Base-by-base conservation (phyloP, 202 grass and related monocot genomes). In the Saccharum hybrid region DNA sequence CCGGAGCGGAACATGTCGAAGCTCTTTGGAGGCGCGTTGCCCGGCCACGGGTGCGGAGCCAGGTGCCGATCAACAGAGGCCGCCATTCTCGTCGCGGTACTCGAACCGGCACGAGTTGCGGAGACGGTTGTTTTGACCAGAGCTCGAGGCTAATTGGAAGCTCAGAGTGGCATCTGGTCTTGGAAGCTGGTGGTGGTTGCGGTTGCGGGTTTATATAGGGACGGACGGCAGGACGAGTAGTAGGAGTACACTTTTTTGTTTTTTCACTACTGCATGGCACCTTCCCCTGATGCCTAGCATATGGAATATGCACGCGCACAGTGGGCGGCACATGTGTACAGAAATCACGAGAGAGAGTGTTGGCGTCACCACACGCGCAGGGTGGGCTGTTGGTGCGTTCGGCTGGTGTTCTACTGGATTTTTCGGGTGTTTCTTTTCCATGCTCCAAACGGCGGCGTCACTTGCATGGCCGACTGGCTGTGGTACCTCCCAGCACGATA, bases 41-140 rank as follows among this genome's bases (percentile, higher is more conserved):
- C 67, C 10, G 88, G 61, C 48, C 85, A 88, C 7, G 75, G 92
- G 56, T 89, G 68, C 1, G 71, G 23, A 0, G 74, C 30, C 21
- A 82, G 84, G 78, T 83, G 85, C 10, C 84, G 84, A 10, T 92
- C 88, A 5, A 97, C 85, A 0, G 88, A 92, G 66, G 92, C 76
- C 65, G 90, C 90, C 94, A 97, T 97, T 80, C 43, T 26, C 19
- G 30, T 26, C 11, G 22, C 71, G 2, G 33, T 48, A 21, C 61
- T 64, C 52, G 9, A 8, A n/a, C 2, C 6, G 0, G 22, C n/a
- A 23, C 56, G 61, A 78, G 60, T 11, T 31, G 22, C 38, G 39
- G 22, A 8, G 13, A 62, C 38, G 39, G 39, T 78, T 18, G 62
- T 10, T 49, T 0, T 23, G 33, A 10, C 8, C 64, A 28, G 64